phyloP scores from a whole-genome alignment of 176 grass and related monocot species.

The Canna indica region DNA sequence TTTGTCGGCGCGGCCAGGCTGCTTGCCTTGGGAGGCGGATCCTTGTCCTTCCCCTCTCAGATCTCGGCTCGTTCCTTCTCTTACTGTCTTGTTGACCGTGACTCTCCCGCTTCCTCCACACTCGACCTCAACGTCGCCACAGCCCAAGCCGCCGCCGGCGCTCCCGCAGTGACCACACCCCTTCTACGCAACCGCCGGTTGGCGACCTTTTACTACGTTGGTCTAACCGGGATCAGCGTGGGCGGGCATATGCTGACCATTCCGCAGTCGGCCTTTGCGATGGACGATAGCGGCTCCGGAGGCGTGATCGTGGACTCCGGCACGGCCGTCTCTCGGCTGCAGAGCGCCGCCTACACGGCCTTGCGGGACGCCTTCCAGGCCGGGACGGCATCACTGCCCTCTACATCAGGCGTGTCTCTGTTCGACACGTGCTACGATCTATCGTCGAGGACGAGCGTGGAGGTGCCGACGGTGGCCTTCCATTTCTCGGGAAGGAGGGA shows the following conservation, averaged over 20 bases:
- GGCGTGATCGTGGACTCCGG: slow-evolving; percentile 97
- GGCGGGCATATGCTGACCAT: slow-evolving; percentile 54
- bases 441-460: slow-evolving; percentile 47
- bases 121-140: slow-evolving; percentile 41
- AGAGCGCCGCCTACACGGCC: slow-evolving; percentile 28
- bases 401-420: slow-evolving; percentile 30
- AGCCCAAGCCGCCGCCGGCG: background rate
- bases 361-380: slow-evolving; percentile 52
- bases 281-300: slow-evolving; percentile 48
- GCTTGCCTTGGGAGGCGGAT: slow-evolving; percentile 50
- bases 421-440: slow-evolving; percentile 99
- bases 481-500: slow-evolving; percentile 42
- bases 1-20: slow-evolving; percentile 78
- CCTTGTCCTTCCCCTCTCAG: slow-evolving; percentile 93
- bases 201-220: slow-evolving; percentile 79
- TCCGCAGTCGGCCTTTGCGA: slow-evolving; percentile 35
- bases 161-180: slow-evolving; percentile 33
- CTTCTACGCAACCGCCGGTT: slow-evolving; percentile 43
- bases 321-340: slow-evolving; percentile 56
- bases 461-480: slow-evolving; percentile 68
- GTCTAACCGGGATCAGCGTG: slow-evolving; percentile 44
- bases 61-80: slow-evolving; percentile 64
- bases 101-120: slow-evolving; percentile 67
- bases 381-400: slow-evolving; percentile 35
- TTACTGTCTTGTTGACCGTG: slow-evolving; percentile 96